Percentiles rank a stretch among this genome's conserved stretches.
phyloP scores from a whole-genome alignment of 2,329 filamentous ascomycete species.

The Bertia moriformis region DNA sequence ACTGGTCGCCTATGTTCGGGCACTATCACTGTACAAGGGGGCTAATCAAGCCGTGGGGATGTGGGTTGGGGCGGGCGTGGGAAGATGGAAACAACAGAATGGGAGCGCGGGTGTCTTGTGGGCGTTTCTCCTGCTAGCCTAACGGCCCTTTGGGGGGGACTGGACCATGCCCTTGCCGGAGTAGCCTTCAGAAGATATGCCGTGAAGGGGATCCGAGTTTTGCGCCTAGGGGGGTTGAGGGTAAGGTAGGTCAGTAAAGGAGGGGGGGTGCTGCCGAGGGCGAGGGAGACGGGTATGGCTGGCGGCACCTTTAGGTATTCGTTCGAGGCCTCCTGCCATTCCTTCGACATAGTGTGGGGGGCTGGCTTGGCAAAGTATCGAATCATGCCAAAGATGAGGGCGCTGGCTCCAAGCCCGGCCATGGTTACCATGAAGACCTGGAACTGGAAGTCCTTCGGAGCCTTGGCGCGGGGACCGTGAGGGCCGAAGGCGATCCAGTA shows the following conservation, averaged over 20 bases:
- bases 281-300: too few relatives aligned
- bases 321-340: conserved; percentile 91
- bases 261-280: background rate
- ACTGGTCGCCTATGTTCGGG: too few relatives aligned
- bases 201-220: conserved; percentile 75
- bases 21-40: too few relatives aligned
- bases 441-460: conserved; percentile 72
- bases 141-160: conserved; percentile 43
- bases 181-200: conserved; percentile 68
- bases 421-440: conserved; percentile 64
- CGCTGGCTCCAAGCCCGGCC: conserved; percentile 50
- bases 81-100: too few relatives aligned
- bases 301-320: conserved; percentile 93
- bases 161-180: conserved; percentile 67
- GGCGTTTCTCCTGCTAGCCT: too few relatives aligned
- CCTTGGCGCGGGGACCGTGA: conserved; percentile 75
- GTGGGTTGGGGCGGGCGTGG: too few relatives aligned
- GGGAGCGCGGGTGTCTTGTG: too few relatives aligned
- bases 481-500: conserved; percentile 98
- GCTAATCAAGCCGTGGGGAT: too few relatives aligned
- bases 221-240: too few relatives aligned
- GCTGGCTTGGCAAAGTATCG: conserved; percentile 57
- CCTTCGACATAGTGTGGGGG: conserved; percentile 84
- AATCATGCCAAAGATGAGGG: conserved; percentile 58
- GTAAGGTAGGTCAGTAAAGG: too few relatives aligned